Evolutionary conservation across 2,329 filamentous ascomycete genomes (phyloP).

Genomic region (Bipolaris bicolor): DNA sequence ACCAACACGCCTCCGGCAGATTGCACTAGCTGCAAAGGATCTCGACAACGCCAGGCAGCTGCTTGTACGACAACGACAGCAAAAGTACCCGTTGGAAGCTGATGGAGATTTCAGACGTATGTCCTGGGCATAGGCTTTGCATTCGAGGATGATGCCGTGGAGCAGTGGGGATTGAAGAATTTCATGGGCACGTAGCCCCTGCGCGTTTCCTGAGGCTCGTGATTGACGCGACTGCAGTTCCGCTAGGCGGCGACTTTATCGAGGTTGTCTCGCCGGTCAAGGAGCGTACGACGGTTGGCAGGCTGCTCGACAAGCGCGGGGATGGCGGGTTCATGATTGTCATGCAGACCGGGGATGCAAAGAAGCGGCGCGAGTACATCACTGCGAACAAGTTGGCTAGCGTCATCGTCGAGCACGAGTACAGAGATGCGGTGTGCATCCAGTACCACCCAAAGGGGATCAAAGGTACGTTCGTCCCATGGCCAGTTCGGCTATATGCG

Average conservation of each 20-base stretch:
- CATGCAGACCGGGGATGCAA: slow-evolving; percentile 55
- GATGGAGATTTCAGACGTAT: slow-evolving; percentile 31
- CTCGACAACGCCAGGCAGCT: slow-evolving; percentile 33
- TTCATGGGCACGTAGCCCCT: slow-evolving; percentile 41
- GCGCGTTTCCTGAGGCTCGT: not conserved
- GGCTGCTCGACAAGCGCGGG: slow-evolving; percentile 51
- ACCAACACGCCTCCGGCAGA: slow-evolving; percentile 45
- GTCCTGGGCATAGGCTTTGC: slow-evolving; percentile 51
- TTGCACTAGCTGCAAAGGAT: slow-evolving; percentile 43
- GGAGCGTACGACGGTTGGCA: slow-evolving; percentile 49
- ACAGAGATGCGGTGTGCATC: slow-evolving; percentile 44
- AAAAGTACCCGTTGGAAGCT: not conserved
- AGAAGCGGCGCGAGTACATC: slow-evolving; percentile 46
- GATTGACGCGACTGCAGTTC: slow-evolving; percentile 35
- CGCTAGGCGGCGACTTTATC: slow-evolving; percentile 53
- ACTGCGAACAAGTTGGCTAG: slow-evolving; percentile 44
- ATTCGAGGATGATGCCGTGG: slow-evolving; percentile 49
- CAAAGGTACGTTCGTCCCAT: slow-evolving; percentile 31
- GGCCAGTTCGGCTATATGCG: not conserved
- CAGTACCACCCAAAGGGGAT: slow-evolving; percentile 56
- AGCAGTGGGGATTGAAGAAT: slow-evolving; percentile 51
- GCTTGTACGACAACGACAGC: slow-evolving; percentile 26
- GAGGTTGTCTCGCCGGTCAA: slow-evolving; percentile 52
- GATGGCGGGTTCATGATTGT: slow-evolving; percentile 58
- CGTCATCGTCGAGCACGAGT: slow-evolving; percentile 48